A percentile compares a stretch with the other conserved stretches of the same genome.
phyloP scores from a whole-genome alignment of 306 rosid species.

The Malus sylvestris region DNA sequence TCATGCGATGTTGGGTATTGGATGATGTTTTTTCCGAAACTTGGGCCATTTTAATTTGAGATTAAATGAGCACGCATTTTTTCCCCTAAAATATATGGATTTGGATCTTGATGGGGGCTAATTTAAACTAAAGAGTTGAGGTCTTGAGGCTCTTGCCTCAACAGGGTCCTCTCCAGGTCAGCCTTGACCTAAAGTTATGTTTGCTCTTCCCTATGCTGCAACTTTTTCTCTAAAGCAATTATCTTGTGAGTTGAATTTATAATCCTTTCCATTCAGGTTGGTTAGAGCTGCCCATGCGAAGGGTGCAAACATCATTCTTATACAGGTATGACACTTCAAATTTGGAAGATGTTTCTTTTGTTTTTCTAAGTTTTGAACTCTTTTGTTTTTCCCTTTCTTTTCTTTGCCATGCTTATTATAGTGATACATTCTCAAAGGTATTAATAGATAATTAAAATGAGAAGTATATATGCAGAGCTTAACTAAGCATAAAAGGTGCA shows the following conservation, averaged over 20 bases:
- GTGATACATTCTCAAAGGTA: neutral
- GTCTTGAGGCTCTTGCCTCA: neutral
- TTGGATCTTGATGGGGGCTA: neutral
- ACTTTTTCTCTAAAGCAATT: neutral
- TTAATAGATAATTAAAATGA: neutral
- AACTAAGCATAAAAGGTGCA: neutral
- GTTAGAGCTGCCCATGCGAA: conserved; percentile 77
- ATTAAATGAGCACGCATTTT: neutral
- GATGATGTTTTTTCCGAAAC: neutral
- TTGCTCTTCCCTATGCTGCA: neutral
- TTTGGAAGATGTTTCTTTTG: neutral
- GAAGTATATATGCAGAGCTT: neutral
- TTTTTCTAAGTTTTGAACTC: no score
- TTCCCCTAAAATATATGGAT: neutral
- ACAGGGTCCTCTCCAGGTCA: neutral
- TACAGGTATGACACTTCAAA: conserved; percentile 52
- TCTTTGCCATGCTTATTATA: neutral
- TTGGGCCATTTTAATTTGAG: neutral
- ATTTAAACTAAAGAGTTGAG: neutral
- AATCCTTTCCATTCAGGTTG: conserved; percentile 40
- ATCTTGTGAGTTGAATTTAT: neutral
- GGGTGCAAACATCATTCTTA: conserved; percentile 82
- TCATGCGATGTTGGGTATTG: no score
- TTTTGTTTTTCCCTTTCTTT: neutral
- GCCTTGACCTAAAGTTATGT: neutral